These are phyloP conservation scores for Irpex sp. DNA, from an alignment of 1,284 basidiomycete genomes.

Conservation along the genomic window DNA sequence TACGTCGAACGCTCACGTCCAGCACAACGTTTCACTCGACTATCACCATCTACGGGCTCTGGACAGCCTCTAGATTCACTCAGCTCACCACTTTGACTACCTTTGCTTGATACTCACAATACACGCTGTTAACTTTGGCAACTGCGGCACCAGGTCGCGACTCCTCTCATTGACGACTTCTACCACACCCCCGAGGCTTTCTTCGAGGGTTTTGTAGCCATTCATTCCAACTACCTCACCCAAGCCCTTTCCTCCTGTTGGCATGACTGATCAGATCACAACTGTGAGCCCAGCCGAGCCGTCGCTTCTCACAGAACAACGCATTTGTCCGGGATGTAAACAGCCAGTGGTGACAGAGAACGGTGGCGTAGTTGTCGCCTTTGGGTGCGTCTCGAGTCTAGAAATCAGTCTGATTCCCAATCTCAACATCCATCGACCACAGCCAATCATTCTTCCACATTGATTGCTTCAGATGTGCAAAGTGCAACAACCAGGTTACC, in stretches of 20 bases:
- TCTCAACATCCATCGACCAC: conserved; percentile 12
- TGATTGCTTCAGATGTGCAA: conserved; percentile 82
- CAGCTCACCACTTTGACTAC: not conserved
- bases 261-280: not conserved
- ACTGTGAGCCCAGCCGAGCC: not conserved
- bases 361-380: conserved; percentile 87
- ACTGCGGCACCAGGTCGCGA: not conserved
- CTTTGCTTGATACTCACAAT: not conserved
- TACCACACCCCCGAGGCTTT: too few species aligned
- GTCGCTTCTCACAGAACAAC: conserved; percentile 41
- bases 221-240: too few species aligned
- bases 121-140: not conserved
- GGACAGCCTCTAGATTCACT: not conserved
- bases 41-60: not conserved
- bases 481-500: conserved; percentile 75
- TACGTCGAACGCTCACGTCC: conserved; percentile 2
- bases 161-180: not conserved
- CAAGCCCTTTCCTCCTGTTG: not conserved
- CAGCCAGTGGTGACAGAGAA: conserved; percentile 78
- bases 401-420: not conserved
- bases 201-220: too few species aligned
- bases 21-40: conserved; percentile 1
- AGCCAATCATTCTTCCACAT: conserved; percentile 84
- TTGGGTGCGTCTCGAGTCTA: conserved; percentile 58
- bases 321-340: conserved; percentile 83